These are phyloP conservation scores for Venturia pyrina DNA, from an alignment of 2,329 filamentous ascomycete genomes.

Conservation along the genomic window DNA sequence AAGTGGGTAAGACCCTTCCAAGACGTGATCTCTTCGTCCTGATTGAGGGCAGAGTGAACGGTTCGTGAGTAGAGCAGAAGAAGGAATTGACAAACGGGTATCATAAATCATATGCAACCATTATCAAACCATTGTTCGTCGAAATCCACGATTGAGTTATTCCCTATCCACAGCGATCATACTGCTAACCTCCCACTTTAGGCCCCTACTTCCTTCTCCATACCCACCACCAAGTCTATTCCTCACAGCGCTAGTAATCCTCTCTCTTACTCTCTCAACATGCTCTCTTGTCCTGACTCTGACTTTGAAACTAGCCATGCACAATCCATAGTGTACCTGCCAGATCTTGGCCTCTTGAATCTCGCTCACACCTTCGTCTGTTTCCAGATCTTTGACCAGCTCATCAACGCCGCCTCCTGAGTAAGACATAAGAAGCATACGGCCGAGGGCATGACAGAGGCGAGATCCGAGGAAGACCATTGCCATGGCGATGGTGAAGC, in stretches of 20 bases:
- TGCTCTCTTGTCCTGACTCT: slow-evolving; percentile 56
- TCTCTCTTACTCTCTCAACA: slow-evolving; percentile 62
- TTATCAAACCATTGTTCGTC: neutral
- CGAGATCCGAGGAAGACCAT: slow-evolving; percentile 86
- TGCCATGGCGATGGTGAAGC: slow-evolving; percentile 66
- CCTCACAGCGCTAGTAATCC: slow-evolving; percentile 68
- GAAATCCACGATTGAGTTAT: neutral
- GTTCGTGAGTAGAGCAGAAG: too few relatives aligned
- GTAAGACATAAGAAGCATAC: slow-evolving; percentile 96
- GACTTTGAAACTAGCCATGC: slow-evolving; percentile 88
- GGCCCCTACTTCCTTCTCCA: slow-evolving; percentile 57
- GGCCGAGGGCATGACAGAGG: slow-evolving; percentile 73
- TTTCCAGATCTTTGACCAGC: slow-evolving; percentile 76
- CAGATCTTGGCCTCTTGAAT: slow-evolving; percentile 93
- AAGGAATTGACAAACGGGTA: too few relatives aligned
- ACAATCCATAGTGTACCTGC: slow-evolving; percentile 96
- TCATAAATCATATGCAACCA: too few relatives aligned
- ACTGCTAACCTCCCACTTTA: slow-evolving; percentile 72
- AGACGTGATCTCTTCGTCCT: too few relatives aligned
- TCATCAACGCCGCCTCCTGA: slow-evolving; percentile 50
- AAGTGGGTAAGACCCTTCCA: too few relatives aligned
- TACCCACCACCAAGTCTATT: slow-evolving; percentile 77
- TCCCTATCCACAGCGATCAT: slow-evolving; percentile 8
- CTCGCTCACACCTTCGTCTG: slow-evolving; percentile 62
- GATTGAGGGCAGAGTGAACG: too few relatives aligned